Evolutionary conservation across 148 eudicot genomes (phyloP), one percentile per base, ranked within the genome.

Genomic region (Nyssa sinensis): DNA sequence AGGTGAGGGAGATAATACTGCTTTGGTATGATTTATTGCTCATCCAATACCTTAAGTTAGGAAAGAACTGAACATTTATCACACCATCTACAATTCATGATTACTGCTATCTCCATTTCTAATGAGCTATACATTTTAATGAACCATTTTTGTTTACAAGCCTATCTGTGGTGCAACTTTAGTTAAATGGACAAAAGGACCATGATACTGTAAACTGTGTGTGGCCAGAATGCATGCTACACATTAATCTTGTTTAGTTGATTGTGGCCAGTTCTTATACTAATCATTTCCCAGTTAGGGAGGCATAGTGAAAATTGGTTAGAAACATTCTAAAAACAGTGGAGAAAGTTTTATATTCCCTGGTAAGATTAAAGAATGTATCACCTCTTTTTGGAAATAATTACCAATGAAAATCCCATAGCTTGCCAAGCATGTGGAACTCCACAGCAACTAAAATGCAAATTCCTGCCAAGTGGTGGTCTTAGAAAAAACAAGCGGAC

Each of bases 1-100:
- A 92, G 91, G 97, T 92, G 47, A 81, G 77, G 33, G 41, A 63
- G 27, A 19, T 25, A 41, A 14, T 30, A 12, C 32, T 59, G 8
- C 65, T 30, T 49, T 49, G 12, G 39, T 69, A 27, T 69, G 41
- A 27, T 51, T 53, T 6, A 30, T 30, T 44, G 37, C 23, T 31
- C 17, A 51, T 21, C 12, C 33, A 64, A 34, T 19, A 64, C 9
- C 11, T 64, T n/a, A 16, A 19, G 32, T 32, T 8, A 33, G 7
- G 35, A 64, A 21, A 21, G 53, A 30, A 25, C 51, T 66, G 30
- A 66, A 24, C 55, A 23, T 39, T 34, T 34, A 33, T n/a, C 47
- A 9, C 29, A n/a, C 68, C 39, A n/a, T 65, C 49, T 28, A 34
- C n/a, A 49, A 27, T 65, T 19, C 23, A 34, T 19, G 17, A 17